These are phyloP conservation scores for Candida ficus DNA, from an alignment of 805 yeast species.

Conservation along the genomic window DNA sequence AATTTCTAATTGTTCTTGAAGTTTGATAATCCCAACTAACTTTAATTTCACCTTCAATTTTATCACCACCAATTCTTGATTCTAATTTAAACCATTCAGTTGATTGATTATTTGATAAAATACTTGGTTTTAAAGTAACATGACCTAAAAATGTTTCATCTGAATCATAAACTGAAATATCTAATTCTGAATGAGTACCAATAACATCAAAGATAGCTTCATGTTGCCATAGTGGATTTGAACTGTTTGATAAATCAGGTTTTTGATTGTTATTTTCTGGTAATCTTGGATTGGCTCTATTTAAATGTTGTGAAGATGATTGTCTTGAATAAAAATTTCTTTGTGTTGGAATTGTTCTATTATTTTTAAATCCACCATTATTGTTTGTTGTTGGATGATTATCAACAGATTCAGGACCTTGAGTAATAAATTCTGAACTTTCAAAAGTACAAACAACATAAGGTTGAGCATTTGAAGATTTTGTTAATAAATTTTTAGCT, in stretches of 20 bases:
- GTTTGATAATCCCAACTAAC: conserved; percentile 69
- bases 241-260: conserved; percentile 27
- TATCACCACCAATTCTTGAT: conserved; percentile 63
- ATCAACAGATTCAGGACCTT: conserved; percentile 53
- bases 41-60: conserved; percentile 71
- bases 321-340: conserved; percentile 37
- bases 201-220: conserved; percentile 90
- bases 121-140: conserved; percentile 64
- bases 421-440: conserved; percentile 83
- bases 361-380: conserved; percentile 15
- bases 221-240: conserved; percentile 87
- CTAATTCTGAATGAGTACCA: conserved; percentile 77
- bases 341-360: conserved; percentile 17
- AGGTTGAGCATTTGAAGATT: conserved; percentile 58
- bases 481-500: conserved; percentile 63
- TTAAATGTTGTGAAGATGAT: conserved; percentile 37
- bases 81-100: conserved; percentile 73
- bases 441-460: conserved; percentile 91
- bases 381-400: conserved; percentile 27
- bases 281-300: conserved; percentile 22
- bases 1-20: conserved; percentile 61
- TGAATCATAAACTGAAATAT: conserved; percentile 87
- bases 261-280: conserved; percentile 9
- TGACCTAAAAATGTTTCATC: conserved; percentile 88
- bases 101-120: conserved; percentile 23